Evolutionary conservation across 148 eudicot species (phyloP), one percentile per base, ranked within the genome.

Genomic region (Heliamphora exappendiculata): DNA sequence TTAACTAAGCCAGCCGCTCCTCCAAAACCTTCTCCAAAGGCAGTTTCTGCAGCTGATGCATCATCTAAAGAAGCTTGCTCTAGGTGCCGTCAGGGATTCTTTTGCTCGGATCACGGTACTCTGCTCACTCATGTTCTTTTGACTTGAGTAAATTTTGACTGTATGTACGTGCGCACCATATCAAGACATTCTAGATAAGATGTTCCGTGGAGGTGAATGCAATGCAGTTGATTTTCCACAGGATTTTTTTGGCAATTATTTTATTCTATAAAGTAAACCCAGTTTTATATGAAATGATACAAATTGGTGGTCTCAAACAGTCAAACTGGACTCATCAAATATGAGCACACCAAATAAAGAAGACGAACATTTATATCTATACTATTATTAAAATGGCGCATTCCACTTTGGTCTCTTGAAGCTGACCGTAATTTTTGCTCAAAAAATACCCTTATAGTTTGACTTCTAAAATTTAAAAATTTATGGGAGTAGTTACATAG

Each of bases 1-100:
- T 75, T 85, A 66, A 78, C 85, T 59, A 92, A 88, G 84, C 78
- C 86, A 29, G 75, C 83, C 69, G 72, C 84, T 53, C 55, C 71
- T 67, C 78, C 86, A 10, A 89, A 76, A 50, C 75, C 81, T 59
- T 29, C 55, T 69, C 78, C 89, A 78, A 22, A 72, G 51, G 80
- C 83, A 80, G 81, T 77, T 78, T 75, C 87, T 51, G 36, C 82
- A 58, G 68, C 72, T 57, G 76, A 77, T 82, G 63, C 82, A 14
- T 85, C 88, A 22, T 72, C 91, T 7, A 86, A 79, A 77, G 96
- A 90, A 50, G 78, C 82, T 76, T 94, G 98, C 81, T 72, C 96
- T 70, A 86, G 98, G 87, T 94, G 98, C 85, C 91, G 74, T 64
- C 98, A 90, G 75, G 97, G 98, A 58, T 92, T 92, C 88, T 94